Conservation (phyloP, 73 alveolate genomes). For the Stentor roeselii region DNA sequence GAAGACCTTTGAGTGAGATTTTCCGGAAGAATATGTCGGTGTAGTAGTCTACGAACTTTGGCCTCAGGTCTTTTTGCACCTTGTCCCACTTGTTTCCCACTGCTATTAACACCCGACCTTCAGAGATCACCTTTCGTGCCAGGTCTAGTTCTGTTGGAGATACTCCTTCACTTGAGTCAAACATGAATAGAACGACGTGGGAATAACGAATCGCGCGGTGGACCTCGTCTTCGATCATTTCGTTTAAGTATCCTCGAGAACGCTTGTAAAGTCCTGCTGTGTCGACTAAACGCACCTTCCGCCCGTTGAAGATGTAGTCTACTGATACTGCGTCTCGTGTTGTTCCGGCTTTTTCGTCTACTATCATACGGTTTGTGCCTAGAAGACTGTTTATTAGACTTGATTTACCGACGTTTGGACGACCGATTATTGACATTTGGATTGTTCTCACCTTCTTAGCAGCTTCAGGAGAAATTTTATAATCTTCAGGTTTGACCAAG, state of each 20-base stretch:
- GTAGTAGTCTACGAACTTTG: slow-evolving; percentile 65
- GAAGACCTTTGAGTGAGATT: slow-evolving; percentile 64
- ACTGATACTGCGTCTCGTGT: slow-evolving; percentile 75
- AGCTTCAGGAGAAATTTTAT: slow-evolving; percentile 35
- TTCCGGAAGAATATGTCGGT: slow-evolving; percentile 49
- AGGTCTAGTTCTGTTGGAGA: slow-evolving; percentile 60
- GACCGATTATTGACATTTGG: slow-evolving; percentile 62
- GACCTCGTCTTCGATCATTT: slow-evolving; percentile 57
- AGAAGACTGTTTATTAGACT: slow-evolving; percentile 70
- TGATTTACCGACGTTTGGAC: slow-evolving; percentile 77
- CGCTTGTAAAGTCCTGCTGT: slow-evolving; percentile 79
- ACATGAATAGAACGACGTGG: slow-evolving; percentile 65
- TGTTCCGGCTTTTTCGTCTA: slow-evolving; percentile 80
- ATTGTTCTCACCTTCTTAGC: slow-evolving; percentile 34
- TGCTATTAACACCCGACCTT: slow-evolving; percentile 79
- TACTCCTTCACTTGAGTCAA: slow-evolving; percentile 78
- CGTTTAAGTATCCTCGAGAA: slow-evolving; percentile 37
- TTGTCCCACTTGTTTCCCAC: slow-evolving; percentile 90
- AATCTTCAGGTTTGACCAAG: slow-evolving; percentile 30
- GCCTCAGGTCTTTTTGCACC: slow-evolving; percentile 69
- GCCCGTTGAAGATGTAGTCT: slow-evolving; percentile 65
- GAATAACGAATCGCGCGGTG: slow-evolving; percentile 58
- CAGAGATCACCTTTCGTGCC: slow-evolving; percentile 58
- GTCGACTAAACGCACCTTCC: slow-evolving; percentile 71
- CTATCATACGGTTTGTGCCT: slow-evolving; percentile 70